Percentiles rank a stretch among this genome's conserved stretches.
phyloP scores from a whole-genome alignment of 2,329 filamentous ascomycete genomes.

The Cercospora zeae-maydis region DNA sequence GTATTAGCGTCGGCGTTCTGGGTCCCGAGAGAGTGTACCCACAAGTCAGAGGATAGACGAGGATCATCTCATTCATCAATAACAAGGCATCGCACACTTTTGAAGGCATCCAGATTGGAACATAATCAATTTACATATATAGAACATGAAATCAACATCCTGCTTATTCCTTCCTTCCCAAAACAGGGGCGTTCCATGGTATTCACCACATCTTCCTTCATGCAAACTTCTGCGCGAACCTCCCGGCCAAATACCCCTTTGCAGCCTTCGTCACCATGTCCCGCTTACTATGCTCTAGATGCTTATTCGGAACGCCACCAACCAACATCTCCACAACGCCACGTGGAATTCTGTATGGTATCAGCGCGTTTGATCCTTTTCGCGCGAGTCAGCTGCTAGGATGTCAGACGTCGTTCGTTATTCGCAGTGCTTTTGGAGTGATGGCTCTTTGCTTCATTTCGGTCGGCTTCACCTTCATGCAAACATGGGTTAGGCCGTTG shows the following conservation, averaged over 20 bases:
- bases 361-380: neutral
- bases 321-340: neutral
- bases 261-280: neutral
- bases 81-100: no score
- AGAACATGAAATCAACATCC: neutral
- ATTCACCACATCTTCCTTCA: neutral
- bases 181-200: neutral
- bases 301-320: neutral
- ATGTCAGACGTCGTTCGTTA: no score
- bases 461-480: no score
- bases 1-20: neutral
- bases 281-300: neutral
- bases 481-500: no score
- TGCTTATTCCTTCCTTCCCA: neutral
- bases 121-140: neutral
- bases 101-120: neutral
- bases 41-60: no score
- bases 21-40: neutral
- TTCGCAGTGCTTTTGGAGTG: no score
- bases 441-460: no score
- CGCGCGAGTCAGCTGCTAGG: no score
- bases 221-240: neutral
- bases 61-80: no score
- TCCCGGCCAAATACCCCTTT: neutral
- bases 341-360: neutral